Conservation (phyloP, 75 land plant species). For the Cryptomeria japonica region DNA sequence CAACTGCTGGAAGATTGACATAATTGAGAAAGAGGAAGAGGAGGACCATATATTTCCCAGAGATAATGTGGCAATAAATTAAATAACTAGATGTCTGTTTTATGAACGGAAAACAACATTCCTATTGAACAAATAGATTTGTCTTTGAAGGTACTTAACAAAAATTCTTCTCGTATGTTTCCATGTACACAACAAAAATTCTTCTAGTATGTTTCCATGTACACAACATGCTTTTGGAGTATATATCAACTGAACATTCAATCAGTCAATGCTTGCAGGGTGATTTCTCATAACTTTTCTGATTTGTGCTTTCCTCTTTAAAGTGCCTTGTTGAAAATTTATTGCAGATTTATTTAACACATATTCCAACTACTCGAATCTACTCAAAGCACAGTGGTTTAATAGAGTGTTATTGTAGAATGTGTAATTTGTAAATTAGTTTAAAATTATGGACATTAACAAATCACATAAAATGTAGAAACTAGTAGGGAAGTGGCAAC, state of each 20-base stretch:
- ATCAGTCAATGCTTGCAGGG: neutral
- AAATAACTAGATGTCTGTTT: conserved; percentile 50
- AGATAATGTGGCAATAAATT: conserved; percentile 37
- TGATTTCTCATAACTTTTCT: neutral
- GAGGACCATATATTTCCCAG: conserved; percentile 49
- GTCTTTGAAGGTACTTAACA: conserved; percentile 51
- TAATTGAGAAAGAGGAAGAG: conserved; percentile 34
- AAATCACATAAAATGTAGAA: too few relatives aligned
- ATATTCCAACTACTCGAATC: too few relatives aligned
- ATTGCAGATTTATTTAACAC: too few relatives aligned
- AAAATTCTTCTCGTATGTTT: conserved; percentile 29
- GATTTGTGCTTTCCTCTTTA: too few relatives aligned
- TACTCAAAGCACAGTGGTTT: too few relatives aligned
- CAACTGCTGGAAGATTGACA: conserved; percentile 21
- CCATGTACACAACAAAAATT: too few relatives aligned
- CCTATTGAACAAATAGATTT: conserved; percentile 40
- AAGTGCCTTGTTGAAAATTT: too few relatives aligned
- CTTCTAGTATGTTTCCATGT: too few relatives aligned
- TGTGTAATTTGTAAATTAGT: too few relatives aligned
- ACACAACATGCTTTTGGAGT: conserved; percentile 57
- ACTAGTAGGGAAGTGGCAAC: too few relatives aligned
- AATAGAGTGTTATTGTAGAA: too few relatives aligned
- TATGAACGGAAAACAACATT: conserved; percentile 46
- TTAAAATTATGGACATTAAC: too few relatives aligned
- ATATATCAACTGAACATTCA: conserved; percentile 24